These are phyloP conservation scores for Neurospora hispaniola DNA, from an alignment of 495 filamentous ascomycete species.

Conservation along the genomic window DNA sequence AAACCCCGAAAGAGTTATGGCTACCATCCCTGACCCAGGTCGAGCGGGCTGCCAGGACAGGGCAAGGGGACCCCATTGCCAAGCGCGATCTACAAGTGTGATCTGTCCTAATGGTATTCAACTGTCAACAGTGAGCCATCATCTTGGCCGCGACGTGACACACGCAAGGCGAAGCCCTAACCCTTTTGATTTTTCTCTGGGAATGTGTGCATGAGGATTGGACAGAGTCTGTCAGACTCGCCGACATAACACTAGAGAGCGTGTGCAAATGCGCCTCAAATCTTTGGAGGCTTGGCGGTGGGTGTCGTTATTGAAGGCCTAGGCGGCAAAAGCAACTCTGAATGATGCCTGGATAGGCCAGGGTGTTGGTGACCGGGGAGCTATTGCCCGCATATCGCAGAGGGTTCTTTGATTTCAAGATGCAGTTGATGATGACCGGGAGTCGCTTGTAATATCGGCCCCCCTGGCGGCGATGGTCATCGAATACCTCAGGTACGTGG, in stretches of 20 bases:
- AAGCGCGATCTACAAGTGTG: background rate
- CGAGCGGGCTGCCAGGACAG: background rate
- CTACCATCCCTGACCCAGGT: background rate
- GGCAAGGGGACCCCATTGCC: background rate
- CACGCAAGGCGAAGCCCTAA: background rate
- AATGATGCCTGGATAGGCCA: background rate
- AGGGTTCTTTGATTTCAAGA: background rate
- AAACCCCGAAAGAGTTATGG: background rate
- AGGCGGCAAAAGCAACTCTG: background rate
- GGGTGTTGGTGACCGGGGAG: background rate
- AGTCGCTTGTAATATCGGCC: background rate
- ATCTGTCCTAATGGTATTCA: background rate
- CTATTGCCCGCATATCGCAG: background rate
- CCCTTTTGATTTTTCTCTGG: background rate
- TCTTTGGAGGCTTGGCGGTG: background rate
- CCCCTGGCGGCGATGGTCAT: background rate
- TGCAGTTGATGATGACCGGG: background rate
- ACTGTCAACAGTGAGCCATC: background rate
- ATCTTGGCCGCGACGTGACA: background rate
- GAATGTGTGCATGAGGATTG: background rate
- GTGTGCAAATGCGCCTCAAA: background rate
- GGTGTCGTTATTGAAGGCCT: background rate
- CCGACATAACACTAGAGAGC: background rate
- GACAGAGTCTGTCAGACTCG: background rate
- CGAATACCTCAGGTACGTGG: background rate